A percentile compares a stretch with the other conserved stretches of the same genome.
Conservation (phyloP, 495 filamentous ascomycete genomes). For the Paragyromitra xinjiangensis region DNA sequence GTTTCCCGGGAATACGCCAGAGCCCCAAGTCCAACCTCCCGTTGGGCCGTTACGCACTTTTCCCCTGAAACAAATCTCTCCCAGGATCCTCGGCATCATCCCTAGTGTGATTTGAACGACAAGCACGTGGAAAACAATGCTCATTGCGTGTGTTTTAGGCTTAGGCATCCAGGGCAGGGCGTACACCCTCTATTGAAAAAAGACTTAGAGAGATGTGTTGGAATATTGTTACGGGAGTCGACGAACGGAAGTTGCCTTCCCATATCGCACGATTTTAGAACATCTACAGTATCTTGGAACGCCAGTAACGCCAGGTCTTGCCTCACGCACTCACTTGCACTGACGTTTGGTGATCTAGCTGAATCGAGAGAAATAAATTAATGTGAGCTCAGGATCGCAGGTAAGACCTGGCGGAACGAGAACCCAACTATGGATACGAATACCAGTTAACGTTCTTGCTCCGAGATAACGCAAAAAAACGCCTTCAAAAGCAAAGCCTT, state of each 20-base stretch:
- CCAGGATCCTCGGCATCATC: slow-evolving; percentile 38
- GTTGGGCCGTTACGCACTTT: slow-evolving; percentile 42
- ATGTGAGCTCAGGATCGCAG: slow-evolving; percentile 27
- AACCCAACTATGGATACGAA: slow-evolving; percentile 34
- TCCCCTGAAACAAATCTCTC: slow-evolving; percentile 49
- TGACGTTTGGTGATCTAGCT: neutral
- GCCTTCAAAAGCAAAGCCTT: slow-evolving; percentile 10
- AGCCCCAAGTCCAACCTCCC: slow-evolving; percentile 37
- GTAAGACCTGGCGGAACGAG: slow-evolving; percentile 37
- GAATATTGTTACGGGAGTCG: neutral
- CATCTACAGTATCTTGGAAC: neutral
- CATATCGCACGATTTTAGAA: neutral
- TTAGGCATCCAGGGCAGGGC: slow-evolving; percentile 5
- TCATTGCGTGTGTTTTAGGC: slow-evolving; percentile 26
- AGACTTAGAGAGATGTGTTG: neutral
- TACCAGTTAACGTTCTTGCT: slow-evolving; percentile 33
- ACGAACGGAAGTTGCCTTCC: slow-evolving; percentile 3
- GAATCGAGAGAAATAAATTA: neutral
- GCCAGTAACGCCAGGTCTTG: slow-evolving; percentile 15
- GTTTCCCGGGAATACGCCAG: slow-evolving; percentile 46
- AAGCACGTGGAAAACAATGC: slow-evolving; percentile 44
- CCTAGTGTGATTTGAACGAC: slow-evolving; percentile 33
- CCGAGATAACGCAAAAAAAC: slow-evolving; percentile 7
- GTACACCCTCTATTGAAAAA: slow-evolving; percentile 3
- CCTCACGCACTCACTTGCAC: slow-evolving; percentile 10